Evolutionary conservation across 225 moss, liverwort and hornwort species (phyloP).

Genomic region (Lunularia cruciata): DNA sequence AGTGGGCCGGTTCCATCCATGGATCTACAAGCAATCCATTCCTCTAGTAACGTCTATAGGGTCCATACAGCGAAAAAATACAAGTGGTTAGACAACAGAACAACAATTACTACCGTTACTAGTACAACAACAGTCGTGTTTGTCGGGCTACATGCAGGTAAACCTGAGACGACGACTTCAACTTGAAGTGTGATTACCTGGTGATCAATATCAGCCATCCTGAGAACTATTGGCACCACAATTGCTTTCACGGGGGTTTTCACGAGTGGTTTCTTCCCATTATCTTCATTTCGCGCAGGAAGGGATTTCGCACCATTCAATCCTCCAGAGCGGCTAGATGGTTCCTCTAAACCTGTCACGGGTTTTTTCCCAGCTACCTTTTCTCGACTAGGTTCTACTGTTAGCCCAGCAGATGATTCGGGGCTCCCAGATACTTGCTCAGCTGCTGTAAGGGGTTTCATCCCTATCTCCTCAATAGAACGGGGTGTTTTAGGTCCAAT

Average conservation of each 20-base stretch:
- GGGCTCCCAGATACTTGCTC: slow-evolving; percentile 24
- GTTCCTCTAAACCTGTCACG: slow-evolving; percentile 4
- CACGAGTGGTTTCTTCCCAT: slow-evolving; percentile 12
- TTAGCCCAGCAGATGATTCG: too few species aligned
- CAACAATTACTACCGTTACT: not conserved
- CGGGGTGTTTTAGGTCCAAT: slow-evolving; percentile 6
- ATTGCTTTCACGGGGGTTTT: slow-evolving; percentile 63
- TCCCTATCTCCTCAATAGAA: slow-evolving; percentile 3
- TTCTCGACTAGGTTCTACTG: too few species aligned
- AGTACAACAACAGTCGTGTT: not conserved
- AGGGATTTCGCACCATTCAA: not conserved
- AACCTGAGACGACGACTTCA: not conserved
- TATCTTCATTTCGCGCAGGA: slow-evolving; percentile 13
- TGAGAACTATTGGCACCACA: slow-evolving; percentile 89
- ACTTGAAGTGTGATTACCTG: slow-evolving; percentile 44
- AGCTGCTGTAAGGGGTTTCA: not conserved
- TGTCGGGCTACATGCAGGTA: not conserved
- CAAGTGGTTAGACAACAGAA: not conserved
- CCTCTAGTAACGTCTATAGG: slow-evolving; percentile 78
- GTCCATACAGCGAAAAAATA: not conserved
- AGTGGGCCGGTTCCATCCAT: slow-evolving; percentile 52
- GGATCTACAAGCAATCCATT: slow-evolving; percentile 86
- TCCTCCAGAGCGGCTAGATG: slow-evolving; percentile 17
- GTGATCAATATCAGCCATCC: slow-evolving; percentile 88
- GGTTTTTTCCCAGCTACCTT: not conserved